Percentiles rank a stretch among this genome's conserved stretches.
Conservation (phyloP, 805 yeast genomes). For the Metschnikowia kunwiensis region DNA sequence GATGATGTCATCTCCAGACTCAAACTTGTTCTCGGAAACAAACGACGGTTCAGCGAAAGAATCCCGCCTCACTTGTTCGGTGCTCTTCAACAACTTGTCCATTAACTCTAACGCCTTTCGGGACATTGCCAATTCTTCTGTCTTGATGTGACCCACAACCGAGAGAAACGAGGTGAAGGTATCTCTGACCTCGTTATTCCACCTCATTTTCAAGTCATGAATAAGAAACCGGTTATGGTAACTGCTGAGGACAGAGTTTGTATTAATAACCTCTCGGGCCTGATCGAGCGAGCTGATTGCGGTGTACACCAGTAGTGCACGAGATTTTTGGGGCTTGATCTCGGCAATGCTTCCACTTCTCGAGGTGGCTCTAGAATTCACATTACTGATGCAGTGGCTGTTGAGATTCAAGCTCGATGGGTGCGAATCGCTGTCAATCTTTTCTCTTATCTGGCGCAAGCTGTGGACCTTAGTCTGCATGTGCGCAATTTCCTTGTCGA, state of each 20-base stretch:
- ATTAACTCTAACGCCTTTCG: slow-evolving; percentile 49
- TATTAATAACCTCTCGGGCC: slow-evolving; percentile 22
- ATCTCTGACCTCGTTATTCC: slow-evolving; percentile 73
- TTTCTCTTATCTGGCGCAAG: slow-evolving; percentile 2
- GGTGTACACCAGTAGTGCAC: slow-evolving; percentile 26
- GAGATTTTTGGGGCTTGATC: slow-evolving; percentile 2
- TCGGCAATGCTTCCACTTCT: slow-evolving; percentile 6
- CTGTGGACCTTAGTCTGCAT: slow-evolving; percentile 4
- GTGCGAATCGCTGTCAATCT: background rate
- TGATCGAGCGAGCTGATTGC: slow-evolving; percentile 27
- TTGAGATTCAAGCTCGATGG: background rate
- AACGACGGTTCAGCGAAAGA: slow-evolving; percentile 1
- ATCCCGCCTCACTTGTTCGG: slow-evolving; percentile 19
- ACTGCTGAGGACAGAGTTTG: slow-evolving; percentile 25
- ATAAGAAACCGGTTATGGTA: slow-evolving; percentile 70
- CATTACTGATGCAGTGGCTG: background rate
- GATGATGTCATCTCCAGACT: slow-evolving; percentile 33
- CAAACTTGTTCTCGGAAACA: slow-evolving; percentile 16
- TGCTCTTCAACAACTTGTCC: slow-evolving; percentile 35
- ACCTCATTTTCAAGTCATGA: slow-evolving; percentile 69
- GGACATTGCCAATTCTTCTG: slow-evolving; percentile 44
- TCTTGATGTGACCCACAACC: slow-evolving; percentile 41
- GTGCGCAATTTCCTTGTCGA: slow-evolving; percentile 1
- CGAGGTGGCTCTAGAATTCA: slow-evolving; percentile 1
- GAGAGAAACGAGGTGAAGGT: slow-evolving; percentile 56